Evolutionary conservation across 2,329 filamentous ascomycete species (phyloP).

Genomic region (Calonectria pseudoreteaudii): DNA sequence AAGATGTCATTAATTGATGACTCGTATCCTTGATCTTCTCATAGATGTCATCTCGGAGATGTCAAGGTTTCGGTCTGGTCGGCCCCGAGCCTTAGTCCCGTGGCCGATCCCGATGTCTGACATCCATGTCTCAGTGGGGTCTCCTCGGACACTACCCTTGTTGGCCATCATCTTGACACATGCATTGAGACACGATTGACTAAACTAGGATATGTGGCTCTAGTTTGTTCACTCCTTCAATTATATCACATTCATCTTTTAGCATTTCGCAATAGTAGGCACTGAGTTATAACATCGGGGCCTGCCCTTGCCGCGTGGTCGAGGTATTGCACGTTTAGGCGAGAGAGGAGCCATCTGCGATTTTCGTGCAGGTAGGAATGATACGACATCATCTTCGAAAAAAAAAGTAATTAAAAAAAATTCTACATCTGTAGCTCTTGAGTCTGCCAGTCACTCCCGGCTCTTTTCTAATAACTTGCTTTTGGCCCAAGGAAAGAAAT

Average conservation of each 20-base stretch:
- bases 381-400: neutral
- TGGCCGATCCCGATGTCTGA: neutral
- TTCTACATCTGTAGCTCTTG: neutral
- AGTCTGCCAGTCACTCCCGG: neutral
- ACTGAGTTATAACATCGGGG: neutral
- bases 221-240: neutral
- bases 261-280: neutral
- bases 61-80: neutral
- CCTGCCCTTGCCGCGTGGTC: too few relatives aligned
- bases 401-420: neutral
- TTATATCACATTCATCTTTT: neutral
- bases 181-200: neutral
- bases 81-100: neutral
- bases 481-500: constrained; percentile 65
- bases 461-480: constrained; percentile 1
- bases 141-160: neutral
- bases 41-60: neutral
- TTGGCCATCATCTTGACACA: neutral
- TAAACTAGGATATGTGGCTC: neutral
- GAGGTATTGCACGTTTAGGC: neutral
- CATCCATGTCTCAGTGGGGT: neutral
- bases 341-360: neutral
- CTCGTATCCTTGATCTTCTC: neutral
- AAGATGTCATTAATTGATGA: too few relatives aligned
- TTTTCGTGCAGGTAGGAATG: neutral